Conservation (phyloP, 805 yeast species). For the Priceomyces fermenticarens region DNA sequence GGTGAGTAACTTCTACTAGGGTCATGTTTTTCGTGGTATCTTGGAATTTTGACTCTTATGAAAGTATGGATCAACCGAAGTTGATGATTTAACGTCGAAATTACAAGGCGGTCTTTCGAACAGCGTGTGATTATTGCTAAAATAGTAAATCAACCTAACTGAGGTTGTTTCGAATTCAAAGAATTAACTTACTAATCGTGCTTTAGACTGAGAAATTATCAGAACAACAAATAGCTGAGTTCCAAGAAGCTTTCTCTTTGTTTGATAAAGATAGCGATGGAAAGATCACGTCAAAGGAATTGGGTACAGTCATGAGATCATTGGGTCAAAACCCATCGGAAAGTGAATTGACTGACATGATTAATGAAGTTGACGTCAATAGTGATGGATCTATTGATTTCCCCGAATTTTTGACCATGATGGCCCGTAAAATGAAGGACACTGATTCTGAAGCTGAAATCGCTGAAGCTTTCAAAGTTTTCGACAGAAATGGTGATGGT, state of each 20-base stretch:
- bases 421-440: constrained; percentile 77
- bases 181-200: background rate
- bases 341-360: constrained; percentile 92
- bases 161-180: background rate
- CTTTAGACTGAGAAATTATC: constrained; percentile 80
- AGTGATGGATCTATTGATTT: constrained; percentile 72
- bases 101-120: too few species aligned
- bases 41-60: too few species aligned
- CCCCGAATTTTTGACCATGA: constrained; percentile 47
- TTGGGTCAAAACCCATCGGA: constrained; percentile 96
- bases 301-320: constrained; percentile 99
- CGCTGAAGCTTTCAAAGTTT: constrained; percentile 96
- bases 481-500: constrained; percentile 96
- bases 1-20: too few species aligned
- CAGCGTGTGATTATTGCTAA: too few species aligned
- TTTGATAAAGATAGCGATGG: constrained; percentile 98
- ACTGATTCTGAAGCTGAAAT: constrained; percentile 97
- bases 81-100: too few species aligned
- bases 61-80: too few species aligned
- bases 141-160: too few species aligned
- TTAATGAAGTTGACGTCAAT: constrained; percentile 95
- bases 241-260: constrained; percentile 95
- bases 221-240: constrained; percentile 94
- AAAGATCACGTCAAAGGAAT: constrained; percentile 89
- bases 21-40: too few species aligned